Conservation (phyloP, 495 filamentous ascomycete species). For the Lasiosphaeris hirsuta region DNA sequence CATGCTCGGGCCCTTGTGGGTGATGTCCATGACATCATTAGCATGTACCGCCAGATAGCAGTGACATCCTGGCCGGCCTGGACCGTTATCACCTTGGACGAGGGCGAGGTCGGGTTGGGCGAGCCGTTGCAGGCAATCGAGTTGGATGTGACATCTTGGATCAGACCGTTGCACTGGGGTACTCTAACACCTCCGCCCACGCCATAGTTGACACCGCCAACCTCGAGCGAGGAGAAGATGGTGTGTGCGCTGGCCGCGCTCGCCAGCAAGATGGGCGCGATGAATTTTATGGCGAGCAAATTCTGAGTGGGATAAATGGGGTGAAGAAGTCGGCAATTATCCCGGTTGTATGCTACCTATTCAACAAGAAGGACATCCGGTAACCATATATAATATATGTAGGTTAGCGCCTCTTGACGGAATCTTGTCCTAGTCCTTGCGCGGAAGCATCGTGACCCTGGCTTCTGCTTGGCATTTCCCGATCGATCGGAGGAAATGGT, state of each 20-base stretch:
- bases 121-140: slow-evolving; percentile 54
- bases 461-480: too few relatives aligned
- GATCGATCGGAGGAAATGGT: too few relatives aligned
- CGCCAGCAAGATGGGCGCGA: slow-evolving; percentile 25
- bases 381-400: too few relatives aligned
- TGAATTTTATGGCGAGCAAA: slow-evolving; percentile 29
- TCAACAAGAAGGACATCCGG: too few relatives aligned
- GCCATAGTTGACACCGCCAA: slow-evolving; percentile 29
- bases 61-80: slow-evolving; percentile 27
- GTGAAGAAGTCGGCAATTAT: too few relatives aligned
- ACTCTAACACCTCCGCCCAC: slow-evolving; percentile 26
- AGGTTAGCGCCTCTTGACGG: too few relatives aligned
- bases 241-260: slow-evolving; percentile 30
- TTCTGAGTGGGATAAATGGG: too few relatives aligned
- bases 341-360: too few relatives aligned
- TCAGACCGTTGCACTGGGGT: slow-evolving; percentile 42
- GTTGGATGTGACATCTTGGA: slow-evolving; percentile 49
- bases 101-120: slow-evolving; percentile 48
- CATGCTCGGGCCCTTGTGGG: slow-evolving; percentile 44
- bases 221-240: slow-evolving; percentile 32
- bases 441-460: too few relatives aligned
- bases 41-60: slow-evolving; percentile 49
- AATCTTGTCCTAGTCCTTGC: too few relatives aligned
- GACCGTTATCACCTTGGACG: slow-evolving; percentile 35
- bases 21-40: slow-evolving; percentile 47